Evolutionary conservation across 2,329 filamentous ascomycete genomes (phyloP).

Genomic region (Tetracladium maxilliforme): DNA sequence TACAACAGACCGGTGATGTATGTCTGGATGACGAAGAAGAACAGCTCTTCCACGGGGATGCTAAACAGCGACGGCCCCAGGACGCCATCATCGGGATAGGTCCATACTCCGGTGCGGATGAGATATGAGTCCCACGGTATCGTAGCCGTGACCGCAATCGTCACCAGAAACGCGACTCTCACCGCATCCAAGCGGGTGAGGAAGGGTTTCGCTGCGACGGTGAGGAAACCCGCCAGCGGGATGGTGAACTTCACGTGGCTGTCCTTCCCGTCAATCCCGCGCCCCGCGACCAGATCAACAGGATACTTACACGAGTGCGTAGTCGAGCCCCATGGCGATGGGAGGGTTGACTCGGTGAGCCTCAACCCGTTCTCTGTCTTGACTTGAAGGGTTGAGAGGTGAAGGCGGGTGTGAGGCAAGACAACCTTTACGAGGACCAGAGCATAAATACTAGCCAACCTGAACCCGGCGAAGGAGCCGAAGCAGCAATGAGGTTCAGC

Average conservation of each 20-base stretch:
- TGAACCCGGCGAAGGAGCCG: too few species aligned
- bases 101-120: constrained; percentile 54
- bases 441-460: too few species aligned
- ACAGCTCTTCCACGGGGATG: constrained; percentile 60
- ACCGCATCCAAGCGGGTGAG: constrained; percentile 46
- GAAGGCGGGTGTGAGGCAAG: too few species aligned
- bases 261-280: not conserved
- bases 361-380: not conserved
- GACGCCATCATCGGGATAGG: constrained; percentile 51
- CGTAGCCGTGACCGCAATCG: constrained; percentile 50
- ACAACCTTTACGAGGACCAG: too few species aligned
- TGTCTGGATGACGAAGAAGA: constrained; percentile 67
- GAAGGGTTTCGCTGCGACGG: constrained; percentile 43
- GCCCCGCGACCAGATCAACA: constrained; percentile 1
- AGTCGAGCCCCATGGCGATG: constrained; percentile 42
- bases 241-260: constrained; percentile 50
- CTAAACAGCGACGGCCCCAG: constrained; percentile 44
- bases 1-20: constrained; percentile 59
- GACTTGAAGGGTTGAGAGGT: too few species aligned
- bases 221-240: constrained; percentile 43
- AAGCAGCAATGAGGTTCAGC: too few species aligned
- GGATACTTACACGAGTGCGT: constrained; percentile 42
- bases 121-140: constrained; percentile 68
- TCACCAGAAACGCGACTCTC: constrained; percentile 44
- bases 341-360: not conserved